Conservation (phyloP, 1,284 basidiomycete species). For the Ceratobasidium sp. region DNA sequence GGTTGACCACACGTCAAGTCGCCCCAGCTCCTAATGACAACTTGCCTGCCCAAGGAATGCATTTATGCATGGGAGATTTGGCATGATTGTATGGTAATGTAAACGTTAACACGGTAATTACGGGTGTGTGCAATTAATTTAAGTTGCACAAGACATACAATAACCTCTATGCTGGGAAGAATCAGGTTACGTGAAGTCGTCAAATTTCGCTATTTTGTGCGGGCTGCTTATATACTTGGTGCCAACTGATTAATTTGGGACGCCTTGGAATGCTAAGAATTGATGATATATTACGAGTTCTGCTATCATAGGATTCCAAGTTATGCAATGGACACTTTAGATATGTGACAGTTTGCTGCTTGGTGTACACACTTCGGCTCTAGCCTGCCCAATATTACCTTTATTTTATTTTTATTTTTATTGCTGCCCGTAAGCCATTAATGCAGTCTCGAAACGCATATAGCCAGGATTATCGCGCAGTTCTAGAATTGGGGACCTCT, state of each 20-base stretch:
- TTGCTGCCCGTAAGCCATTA: too few species aligned
- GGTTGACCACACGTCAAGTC: neutral
- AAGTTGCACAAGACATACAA: neutral
- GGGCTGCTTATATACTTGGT: too few species aligned
- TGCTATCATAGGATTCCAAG: neutral
- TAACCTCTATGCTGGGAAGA: neutral
- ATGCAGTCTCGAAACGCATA: too few species aligned
- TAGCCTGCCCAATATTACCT: neutral
- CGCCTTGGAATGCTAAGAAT: too few species aligned
- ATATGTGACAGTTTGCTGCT: neutral
- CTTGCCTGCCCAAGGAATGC: constrained; percentile 19
- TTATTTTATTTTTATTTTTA: too few species aligned
- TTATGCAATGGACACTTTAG: constrained; percentile 4
- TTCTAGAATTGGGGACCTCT: too few species aligned
- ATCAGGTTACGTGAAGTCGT: constrained; percentile 80
- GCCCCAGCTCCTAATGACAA: constrained; percentile 26
- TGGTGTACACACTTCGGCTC: neutral
- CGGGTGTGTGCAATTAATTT: constrained; percentile 24
- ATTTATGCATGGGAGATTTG: constrained; percentile 22
- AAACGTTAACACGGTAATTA: neutral
- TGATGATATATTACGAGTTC: too few species aligned
- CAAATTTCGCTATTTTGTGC: too few species aligned
- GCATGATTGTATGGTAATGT: neutral
- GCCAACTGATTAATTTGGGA: too few species aligned
- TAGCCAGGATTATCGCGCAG: too few species aligned